Conservation (phyloP, 192 early-diverging fungal genomes). For the Umbelopsis isabellina region DNA sequence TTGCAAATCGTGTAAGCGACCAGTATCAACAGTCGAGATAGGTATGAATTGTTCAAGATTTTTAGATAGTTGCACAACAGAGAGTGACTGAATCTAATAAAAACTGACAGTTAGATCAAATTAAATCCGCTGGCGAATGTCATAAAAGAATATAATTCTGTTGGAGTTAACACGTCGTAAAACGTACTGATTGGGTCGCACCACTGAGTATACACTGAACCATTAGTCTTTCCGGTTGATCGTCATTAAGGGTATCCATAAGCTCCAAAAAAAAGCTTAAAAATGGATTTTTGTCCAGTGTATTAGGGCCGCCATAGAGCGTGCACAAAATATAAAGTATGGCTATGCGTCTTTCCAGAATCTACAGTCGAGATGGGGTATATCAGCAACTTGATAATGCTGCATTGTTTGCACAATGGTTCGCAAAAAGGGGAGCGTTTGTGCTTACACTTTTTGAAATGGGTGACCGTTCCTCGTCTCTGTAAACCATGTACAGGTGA, state of each 20-base stretch:
- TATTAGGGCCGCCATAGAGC: constrained; percentile 9
- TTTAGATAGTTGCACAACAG: not conserved
- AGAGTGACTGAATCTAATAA: not conserved
- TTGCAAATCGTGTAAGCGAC: constrained; percentile 5
- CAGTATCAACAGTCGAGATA: not conserved
- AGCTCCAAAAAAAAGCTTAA: constrained; percentile 26
- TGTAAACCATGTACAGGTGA: constrained; percentile 18
- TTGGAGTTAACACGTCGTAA: not conserved
- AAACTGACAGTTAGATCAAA: not conserved
- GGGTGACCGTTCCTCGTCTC: not conserved
- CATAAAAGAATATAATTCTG: not conserved
- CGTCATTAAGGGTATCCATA: constrained; percentile 19
- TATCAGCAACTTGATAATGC: too few relatives aligned
- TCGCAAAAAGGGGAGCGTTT: too few relatives aligned
- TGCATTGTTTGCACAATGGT: too few relatives aligned
- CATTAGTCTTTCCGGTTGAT: constrained; percentile 1
- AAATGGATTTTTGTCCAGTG: constrained; percentile 19
- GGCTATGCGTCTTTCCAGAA: constrained; percentile 1
- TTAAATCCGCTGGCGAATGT: not conserved
- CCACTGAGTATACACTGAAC: constrained; percentile 10
- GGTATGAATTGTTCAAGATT: not conserved
- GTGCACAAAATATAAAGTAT: constrained; percentile 11
- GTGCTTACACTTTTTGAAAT: constrained; percentile 2
- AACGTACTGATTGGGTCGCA: not conserved
- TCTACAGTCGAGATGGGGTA: not conserved